phyloP scores from a whole-genome alignment of 306 rosid genomes.

The Gynostemma pentaphyllum region DNA sequence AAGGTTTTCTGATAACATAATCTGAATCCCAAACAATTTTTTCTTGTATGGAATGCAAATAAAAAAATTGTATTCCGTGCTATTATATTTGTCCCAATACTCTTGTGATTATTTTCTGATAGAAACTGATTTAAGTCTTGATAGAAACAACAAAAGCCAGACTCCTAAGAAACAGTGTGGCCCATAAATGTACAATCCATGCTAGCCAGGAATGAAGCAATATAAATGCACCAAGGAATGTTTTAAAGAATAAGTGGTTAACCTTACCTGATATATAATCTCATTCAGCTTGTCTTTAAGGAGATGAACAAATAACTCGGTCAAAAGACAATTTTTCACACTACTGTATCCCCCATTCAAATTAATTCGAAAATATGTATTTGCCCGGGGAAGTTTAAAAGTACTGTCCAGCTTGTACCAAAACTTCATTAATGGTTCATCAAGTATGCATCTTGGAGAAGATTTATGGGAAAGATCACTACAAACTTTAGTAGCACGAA shows the following conservation, averaged over 20 bases:
- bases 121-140: not conserved
- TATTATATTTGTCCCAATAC: not conserved
- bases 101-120: not conserved
- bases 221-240: not conserved
- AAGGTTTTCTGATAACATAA: not conserved
- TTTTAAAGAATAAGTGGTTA: slow-evolving; percentile 21
- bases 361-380: slow-evolving; percentile 76
- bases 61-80: not conserved
- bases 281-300: slow-evolving; percentile 88
- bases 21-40: not conserved
- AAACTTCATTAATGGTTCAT: slow-evolving; percentile 76
- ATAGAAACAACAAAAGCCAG: not conserved
- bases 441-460: slow-evolving; percentile 63
- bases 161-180: not conserved
- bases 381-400: slow-evolving; percentile 88
- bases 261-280: slow-evolving; percentile 91
- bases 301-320: slow-evolving; percentile 69
- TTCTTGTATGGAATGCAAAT: too few relatives aligned
- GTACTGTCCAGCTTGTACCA: slow-evolving; percentile 80
- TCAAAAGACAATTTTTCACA: slow-evolving; percentile 47
- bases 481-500: slow-evolving; percentile 30
- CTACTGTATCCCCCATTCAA: slow-evolving; percentile 70
- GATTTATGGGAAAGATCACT: slow-evolving; percentile 26
- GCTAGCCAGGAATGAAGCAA: not conserved
- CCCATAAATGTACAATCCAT: not conserved